Percentiles rank a stretch among this genome's conserved stretches.
phyloP scores from a whole-genome alignment of 345 rosid species.

The Ceriops tagal region DNA sequence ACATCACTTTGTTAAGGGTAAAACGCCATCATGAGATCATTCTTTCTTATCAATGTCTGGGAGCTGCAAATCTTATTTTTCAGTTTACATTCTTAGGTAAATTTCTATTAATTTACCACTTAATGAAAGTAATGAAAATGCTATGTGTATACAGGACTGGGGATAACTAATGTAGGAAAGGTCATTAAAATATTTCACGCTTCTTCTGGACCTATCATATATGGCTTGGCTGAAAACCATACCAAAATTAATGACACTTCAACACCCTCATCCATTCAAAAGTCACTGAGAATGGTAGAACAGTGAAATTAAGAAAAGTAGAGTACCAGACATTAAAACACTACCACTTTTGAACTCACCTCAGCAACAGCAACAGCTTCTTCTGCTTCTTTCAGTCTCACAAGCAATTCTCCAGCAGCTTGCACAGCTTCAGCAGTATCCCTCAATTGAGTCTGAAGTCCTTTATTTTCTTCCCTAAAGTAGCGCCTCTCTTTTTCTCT shows the following conservation, averaged over 20 bases:
- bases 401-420: conserved; percentile 95
- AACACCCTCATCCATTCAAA: too few species aligned
- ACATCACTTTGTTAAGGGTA: background rate
- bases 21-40: too few species aligned
- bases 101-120: background rate
- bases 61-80: too few species aligned
- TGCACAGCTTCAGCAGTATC: conserved; percentile 99
- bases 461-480: conserved; percentile 80
- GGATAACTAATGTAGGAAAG: background rate
- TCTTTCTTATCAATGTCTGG: too few species aligned
- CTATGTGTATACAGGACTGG: background rate
- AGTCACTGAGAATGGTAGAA: too few species aligned
- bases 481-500: conserved; percentile 80
- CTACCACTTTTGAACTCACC: conserved; percentile 36
- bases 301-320: background rate
- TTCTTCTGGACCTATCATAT: background rate
- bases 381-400: conserved; percentile 93
- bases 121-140: background rate
- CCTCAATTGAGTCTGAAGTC: conserved; percentile 79
- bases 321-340: background rate
- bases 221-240: too few species aligned
- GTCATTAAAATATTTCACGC: background rate
- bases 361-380: conserved; percentile 64
- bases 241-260: too few species aligned
- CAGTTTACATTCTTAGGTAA: background rate